phyloP scores from a whole-genome alignment of 306 rosid genomes.

The Luffa acutangula region DNA sequence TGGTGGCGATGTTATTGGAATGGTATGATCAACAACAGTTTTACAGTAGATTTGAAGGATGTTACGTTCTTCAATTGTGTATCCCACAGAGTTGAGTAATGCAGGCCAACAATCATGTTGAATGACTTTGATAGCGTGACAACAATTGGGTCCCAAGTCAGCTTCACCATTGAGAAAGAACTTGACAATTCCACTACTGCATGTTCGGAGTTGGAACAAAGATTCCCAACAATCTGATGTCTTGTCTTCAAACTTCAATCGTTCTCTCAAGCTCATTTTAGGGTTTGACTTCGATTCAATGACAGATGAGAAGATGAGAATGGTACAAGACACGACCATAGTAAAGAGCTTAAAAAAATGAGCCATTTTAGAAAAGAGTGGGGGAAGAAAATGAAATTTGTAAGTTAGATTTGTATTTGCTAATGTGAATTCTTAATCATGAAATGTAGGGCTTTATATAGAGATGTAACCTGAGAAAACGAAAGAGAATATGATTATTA shows the following conservation, averaged over 20 bases:
- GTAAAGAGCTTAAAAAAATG: neutral
- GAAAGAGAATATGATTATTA: neutral
- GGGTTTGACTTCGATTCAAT: neutral
- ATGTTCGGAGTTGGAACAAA: neutral
- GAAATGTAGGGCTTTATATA: neutral
- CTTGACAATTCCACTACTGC: neutral
- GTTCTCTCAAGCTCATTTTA: neutral
- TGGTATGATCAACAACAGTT: neutral
- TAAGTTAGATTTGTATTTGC: neutral
- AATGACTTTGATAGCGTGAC: neutral
- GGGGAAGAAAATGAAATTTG: neutral
- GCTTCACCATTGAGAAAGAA: neutral
- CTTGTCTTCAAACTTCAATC: neutral
- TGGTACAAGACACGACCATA: too few relatives aligned
- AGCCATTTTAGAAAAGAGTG: neutral
- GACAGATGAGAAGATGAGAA: neutral
- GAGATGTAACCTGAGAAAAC: neutral
- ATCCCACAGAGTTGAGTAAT: neutral
- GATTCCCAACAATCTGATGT: neutral
- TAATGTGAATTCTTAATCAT: neutral
- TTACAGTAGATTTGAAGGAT: neutral
- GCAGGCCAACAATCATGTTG: neutral
- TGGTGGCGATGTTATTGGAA: neutral
- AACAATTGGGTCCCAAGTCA: neutral
- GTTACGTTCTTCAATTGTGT: neutral